Evolutionary conservation across 768 basidiomycete species (phyloP).

Genomic region (Lactarius evosmus): DNA sequence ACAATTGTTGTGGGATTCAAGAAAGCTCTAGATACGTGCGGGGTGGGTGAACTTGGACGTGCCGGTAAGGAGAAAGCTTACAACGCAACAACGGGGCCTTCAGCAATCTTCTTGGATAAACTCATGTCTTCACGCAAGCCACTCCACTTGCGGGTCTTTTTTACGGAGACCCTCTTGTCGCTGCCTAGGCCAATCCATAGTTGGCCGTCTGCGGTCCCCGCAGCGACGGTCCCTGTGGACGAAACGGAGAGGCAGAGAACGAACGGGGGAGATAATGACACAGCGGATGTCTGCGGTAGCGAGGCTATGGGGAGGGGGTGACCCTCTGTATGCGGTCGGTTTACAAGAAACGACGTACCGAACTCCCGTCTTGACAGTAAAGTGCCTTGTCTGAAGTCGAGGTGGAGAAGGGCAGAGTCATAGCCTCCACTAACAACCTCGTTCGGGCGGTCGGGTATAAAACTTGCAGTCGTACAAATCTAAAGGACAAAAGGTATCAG

Average conservation of each 20-base stretch:
- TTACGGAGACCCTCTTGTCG: constrained; percentile 45
- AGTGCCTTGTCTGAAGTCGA: constrained; percentile 55
- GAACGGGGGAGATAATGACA: constrained; percentile 73
- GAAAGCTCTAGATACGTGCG: constrained; percentile 5
- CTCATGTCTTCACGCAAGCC: constrained; percentile 54
- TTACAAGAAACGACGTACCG: constrained; percentile 39
- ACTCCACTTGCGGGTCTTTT: constrained; percentile 66
- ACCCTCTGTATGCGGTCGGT: constrained; percentile 19
- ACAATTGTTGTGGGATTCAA: constrained; percentile 49
- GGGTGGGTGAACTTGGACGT: not conserved
- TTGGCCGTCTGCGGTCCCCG: constrained; percentile 73
- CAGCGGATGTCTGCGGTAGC: constrained; percentile 42
- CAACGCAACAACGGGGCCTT: constrained; percentile 75
- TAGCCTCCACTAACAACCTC: constrained; percentile 80
- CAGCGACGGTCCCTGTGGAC: constrained; percentile 56
- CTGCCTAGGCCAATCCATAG: constrained; percentile 68
- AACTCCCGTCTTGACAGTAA: constrained; percentile 58
- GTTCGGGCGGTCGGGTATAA: constrained; percentile 65
- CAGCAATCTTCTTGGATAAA: constrained; percentile 50
- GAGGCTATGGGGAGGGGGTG: constrained; percentile 35
- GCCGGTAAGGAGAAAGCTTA: constrained; percentile 35
- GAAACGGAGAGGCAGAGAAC: constrained; percentile 62
- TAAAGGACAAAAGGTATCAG: constrained; percentile 33
- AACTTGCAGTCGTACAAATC: constrained; percentile 69
- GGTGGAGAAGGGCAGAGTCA: constrained; percentile 65